Conservation (phyloP, 257 asterid genomes). For the Lithospermum erythrorhizon region DNA sequence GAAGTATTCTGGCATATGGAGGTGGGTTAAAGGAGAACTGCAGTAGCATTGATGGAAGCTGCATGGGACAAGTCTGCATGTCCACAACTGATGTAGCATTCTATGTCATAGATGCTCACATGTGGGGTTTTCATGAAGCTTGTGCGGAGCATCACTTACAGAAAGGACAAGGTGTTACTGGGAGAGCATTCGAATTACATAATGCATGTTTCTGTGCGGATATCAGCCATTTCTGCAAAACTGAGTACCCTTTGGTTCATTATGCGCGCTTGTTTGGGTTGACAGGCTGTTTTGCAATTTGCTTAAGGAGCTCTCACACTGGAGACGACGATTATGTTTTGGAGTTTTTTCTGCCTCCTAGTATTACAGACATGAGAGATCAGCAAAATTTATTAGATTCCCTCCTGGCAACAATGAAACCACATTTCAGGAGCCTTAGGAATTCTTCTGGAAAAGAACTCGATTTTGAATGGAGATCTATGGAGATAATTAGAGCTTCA, state of each 20-base stretch:
- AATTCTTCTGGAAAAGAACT: too few relatives aligned
- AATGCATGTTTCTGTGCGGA: constrained; percentile 56
- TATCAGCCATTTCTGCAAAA: constrained; percentile 63
- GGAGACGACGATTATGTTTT: too few relatives aligned
- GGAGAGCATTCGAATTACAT: constrained; percentile 63
- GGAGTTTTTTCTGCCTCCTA: too few relatives aligned
- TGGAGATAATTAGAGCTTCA: too few relatives aligned
- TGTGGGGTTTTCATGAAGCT: constrained; percentile 86
- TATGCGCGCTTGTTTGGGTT: constrained; percentile 61
- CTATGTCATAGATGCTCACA: constrained; percentile 72
- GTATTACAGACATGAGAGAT: too few relatives aligned
- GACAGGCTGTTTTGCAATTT: too few relatives aligned
- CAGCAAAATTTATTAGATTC: too few relatives aligned
- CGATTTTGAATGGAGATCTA: too few relatives aligned
- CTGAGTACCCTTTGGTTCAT: constrained; percentile 71
- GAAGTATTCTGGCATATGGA: constrained; percentile 51
- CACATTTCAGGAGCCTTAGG: too few relatives aligned
- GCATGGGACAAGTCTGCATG: constrained; percentile 89
- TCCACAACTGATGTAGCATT: constrained; percentile 69
- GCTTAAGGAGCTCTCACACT: too few relatives aligned
- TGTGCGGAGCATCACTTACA: constrained; percentile 85
- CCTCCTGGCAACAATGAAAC: too few relatives aligned
- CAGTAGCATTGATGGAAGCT: constrained; percentile 91
- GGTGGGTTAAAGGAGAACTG: constrained; percentile 79
- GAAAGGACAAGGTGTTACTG: constrained; percentile 85